Conservation (phyloP, 2,329 filamentous ascomycete species). For the Fonsecaea erecta region DNA sequence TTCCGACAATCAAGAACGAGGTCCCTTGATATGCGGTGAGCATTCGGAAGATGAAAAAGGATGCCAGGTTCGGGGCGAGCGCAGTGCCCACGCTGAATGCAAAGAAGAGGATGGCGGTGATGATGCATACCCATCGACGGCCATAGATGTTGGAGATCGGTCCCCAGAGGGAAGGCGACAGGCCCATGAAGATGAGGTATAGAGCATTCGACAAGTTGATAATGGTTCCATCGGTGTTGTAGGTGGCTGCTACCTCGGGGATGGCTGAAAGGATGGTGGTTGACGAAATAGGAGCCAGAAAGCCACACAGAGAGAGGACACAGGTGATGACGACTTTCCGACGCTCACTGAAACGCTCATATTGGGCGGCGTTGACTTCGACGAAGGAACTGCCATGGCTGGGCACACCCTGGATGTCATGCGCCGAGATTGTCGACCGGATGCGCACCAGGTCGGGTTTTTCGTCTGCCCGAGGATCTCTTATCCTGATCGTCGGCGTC, state of each 20-base stretch:
- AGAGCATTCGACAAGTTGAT: constrained; percentile 76
- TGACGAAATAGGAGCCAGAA: constrained; percentile 74
- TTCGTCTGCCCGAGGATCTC: constrained; percentile 9
- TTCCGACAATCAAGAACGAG: constrained; percentile 73
- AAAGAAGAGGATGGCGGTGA: constrained; percentile 67
- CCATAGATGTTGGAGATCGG: constrained; percentile 71
- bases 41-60: constrained; percentile 75
- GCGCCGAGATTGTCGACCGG: constrained; percentile 43
- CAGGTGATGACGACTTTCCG: constrained; percentile 71
- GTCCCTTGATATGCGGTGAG: constrained; percentile 77
- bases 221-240: constrained; percentile 67
- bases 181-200: constrained; percentile 75
- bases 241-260: constrained; percentile 72
- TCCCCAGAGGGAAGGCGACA: constrained; percentile 72
- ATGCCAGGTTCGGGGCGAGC: constrained; percentile 69
- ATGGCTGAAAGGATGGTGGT: constrained; percentile 75
- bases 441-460: constrained; percentile 39
- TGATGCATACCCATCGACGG: constrained; percentile 62
- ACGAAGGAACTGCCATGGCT: constrained; percentile 31
- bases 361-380: constrained; percentile 59
- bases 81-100: constrained; percentile 73
- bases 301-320: constrained; percentile 74
- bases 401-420: constrained; percentile 34
- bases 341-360: constrained; percentile 64
- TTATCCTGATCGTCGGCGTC: constrained; percentile 17